phyloP scores from a whole-genome alignment of 1,139 yeast genomes.

The Kodamaea sp. region DNA sequence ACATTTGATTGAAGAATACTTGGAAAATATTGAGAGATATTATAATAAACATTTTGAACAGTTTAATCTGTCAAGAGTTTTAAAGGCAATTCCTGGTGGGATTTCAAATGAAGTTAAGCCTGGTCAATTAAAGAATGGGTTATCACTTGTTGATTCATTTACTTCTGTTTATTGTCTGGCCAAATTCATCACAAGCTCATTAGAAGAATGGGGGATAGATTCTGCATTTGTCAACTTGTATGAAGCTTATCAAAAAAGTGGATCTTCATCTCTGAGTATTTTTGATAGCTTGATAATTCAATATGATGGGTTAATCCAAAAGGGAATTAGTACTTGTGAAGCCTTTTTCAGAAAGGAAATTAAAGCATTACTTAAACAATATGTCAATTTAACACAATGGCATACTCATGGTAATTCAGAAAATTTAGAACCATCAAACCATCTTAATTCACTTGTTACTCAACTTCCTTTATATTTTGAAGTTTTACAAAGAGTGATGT shows the following conservation, averaged over 20 bases:
- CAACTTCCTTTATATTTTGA: constrained; percentile 35
- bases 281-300: constrained; percentile 52
- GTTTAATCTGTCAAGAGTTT: constrained; percentile 34
- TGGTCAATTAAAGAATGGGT: constrained; percentile 29
- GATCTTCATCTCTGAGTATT: constrained; percentile 38
- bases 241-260: constrained; percentile 16
- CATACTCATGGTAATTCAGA: constrained; percentile 20
- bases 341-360: constrained; percentile 50
- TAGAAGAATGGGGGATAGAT: constrained; percentile 65
- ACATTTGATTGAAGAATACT: constrained; percentile 57
- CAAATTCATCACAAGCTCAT: constrained; percentile 46
- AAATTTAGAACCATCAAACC: constrained; percentile 25
- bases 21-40: constrained; percentile 45
- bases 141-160: constrained; percentile 47
- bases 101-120: constrained; percentile 26
- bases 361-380: constrained; percentile 47
- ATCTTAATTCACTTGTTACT: constrained; percentile 34
- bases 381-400: constrained; percentile 45
- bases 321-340: constrained; percentile 38
- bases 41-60: constrained; percentile 46
- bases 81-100: constrained; percentile 38
- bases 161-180: constrained; percentile 62
- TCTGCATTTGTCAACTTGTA: constrained; percentile 56
- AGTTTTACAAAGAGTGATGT: constrained; percentile 28
- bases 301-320: constrained; percentile 39